Conservation (phyloP, 495 filamentous ascomycete genomes). For the Amniculicola lignicola region DNA sequence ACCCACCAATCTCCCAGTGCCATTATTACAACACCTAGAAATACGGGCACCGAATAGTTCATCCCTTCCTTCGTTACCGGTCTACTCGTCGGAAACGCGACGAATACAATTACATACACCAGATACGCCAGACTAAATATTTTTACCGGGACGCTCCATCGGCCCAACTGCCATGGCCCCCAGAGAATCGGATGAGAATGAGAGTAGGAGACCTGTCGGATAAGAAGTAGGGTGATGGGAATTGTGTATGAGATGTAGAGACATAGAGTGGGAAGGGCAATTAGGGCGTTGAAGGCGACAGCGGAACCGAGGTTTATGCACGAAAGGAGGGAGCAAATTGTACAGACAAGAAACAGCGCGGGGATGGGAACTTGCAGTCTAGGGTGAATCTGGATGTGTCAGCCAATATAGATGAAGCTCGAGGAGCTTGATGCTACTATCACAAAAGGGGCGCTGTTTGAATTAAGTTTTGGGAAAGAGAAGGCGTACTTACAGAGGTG, state of each 20-base stretch:
- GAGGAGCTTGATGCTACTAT: no score
- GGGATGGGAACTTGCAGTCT: constrained; percentile 48
- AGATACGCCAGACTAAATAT: constrained; percentile 44
- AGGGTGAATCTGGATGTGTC: constrained; percentile 36
- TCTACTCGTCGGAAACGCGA: constrained; percentile 45
- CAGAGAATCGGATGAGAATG: constrained; percentile 29
- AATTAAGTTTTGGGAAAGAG: neutral
- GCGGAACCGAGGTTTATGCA: constrained; percentile 50
- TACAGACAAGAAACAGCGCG: constrained; percentile 44
- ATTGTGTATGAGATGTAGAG: constrained; percentile 51
- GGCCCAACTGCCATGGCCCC: constrained; percentile 32
- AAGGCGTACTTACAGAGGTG: constrained; percentile 12
- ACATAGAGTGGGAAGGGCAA: constrained; percentile 47
- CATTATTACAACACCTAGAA: constrained; percentile 17
- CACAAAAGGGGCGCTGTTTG: neutral
- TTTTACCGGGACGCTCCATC: constrained; percentile 45
- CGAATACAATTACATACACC: constrained; percentile 44
- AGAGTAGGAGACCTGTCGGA: constrained; percentile 33
- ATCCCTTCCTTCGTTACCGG: constrained; percentile 48
- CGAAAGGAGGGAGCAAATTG: constrained; percentile 43
- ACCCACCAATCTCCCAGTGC: constrained; percentile 31
- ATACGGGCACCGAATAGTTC: constrained; percentile 45
- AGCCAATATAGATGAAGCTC: no score
- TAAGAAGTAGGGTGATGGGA: constrained; percentile 44
- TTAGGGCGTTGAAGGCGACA: constrained; percentile 49